phyloP scores from a whole-genome alignment of 2,329 filamentous ascomycete genomes.

The Colletotrichum echinochloae region DNA sequence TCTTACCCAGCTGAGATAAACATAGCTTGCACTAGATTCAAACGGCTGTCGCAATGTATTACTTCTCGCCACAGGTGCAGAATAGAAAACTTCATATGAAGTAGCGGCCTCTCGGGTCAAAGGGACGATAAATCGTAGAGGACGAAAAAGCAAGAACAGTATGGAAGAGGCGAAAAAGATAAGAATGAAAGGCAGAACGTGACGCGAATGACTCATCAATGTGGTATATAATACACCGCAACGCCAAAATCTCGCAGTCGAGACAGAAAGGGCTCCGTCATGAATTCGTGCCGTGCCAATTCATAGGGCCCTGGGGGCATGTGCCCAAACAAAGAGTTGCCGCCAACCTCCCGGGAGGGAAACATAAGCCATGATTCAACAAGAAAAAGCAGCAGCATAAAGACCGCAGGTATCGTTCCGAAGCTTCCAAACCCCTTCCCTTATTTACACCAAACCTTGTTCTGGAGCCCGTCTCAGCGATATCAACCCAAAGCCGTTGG shows the following conservation, averaged over 20 bases:
- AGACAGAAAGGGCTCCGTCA: constrained; percentile 34
- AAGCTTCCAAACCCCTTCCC: constrained; percentile 6
- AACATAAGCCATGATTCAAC: background rate
- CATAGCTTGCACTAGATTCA: background rate
- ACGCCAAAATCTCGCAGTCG: constrained; percentile 34
- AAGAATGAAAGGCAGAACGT: constrained; percentile 24
- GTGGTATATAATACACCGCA: constrained; percentile 41
- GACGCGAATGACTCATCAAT: constrained; percentile 36
- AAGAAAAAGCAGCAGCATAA: background rate
- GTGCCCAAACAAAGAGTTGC: constrained; percentile 22
- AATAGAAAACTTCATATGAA: background rate
- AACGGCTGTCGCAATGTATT: background rate
- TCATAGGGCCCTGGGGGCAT: background rate
- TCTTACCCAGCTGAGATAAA: background rate
- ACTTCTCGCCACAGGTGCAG: background rate
- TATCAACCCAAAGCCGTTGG: background rate
- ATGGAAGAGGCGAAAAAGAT: background rate
- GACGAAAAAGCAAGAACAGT: constrained; percentile 35
- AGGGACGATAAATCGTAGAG: background rate
- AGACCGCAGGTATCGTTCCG: constrained; percentile 1
- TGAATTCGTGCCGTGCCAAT: constrained; percentile 19
- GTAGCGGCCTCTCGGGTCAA: background rate
- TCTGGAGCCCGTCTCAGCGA: background rate
- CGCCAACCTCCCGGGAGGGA: constrained; percentile 11
- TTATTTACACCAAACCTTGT: constrained; percentile 29